Percentiles rank a stretch among this genome's conserved stretches.
These are phyloP conservation scores for Pichia rugopelliculosa DNA, from an alignment of 805 yeast species.

Conservation along the genomic window DNA sequence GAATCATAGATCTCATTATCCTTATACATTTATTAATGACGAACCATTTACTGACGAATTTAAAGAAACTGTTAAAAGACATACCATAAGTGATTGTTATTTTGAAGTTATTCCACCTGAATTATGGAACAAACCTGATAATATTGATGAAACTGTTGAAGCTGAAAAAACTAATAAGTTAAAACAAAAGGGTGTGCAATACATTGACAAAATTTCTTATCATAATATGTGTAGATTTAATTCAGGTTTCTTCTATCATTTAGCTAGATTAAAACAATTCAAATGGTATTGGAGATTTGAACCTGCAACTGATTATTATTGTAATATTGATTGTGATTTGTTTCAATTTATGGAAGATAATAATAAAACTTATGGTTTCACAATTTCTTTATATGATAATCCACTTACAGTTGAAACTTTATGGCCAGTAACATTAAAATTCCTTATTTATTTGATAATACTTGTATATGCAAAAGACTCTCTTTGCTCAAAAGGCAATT, in stretches of 20 bases:
- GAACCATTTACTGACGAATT: constrained; percentile 75
- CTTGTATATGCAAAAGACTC: too few species aligned
- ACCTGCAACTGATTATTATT: constrained; percentile 62
- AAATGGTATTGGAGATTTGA: constrained; percentile 79
- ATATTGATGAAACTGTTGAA: constrained; percentile 35
- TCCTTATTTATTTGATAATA: too few species aligned
- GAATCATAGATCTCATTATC: constrained; percentile 74
- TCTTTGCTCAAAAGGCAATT: too few species aligned
- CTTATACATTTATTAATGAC: constrained; percentile 91
- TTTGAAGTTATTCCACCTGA: constrained; percentile 48
- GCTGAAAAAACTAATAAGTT: constrained; percentile 32
- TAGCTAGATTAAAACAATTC: constrained; percentile 53
- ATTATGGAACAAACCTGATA: constrained; percentile 43
- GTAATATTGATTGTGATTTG: constrained; percentile 67
- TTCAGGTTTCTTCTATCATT: constrained; percentile 56
- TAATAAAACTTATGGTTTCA: constrained; percentile 68
- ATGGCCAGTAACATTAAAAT: constrained; percentile 66
- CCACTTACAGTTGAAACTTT: constrained; percentile 57
- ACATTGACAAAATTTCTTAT: constrained; percentile 55
- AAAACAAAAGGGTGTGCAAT: constrained; percentile 41
- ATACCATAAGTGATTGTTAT: constrained; percentile 36
- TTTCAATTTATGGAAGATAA: constrained; percentile 68
- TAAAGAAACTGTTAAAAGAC: constrained; percentile 41
- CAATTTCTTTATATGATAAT: constrained; percentile 62
- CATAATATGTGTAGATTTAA: constrained; percentile 84